Evolutionary conservation across 73 alveolate genomes (phyloP).

Genomic region (Strombidium stylifer): DNA sequence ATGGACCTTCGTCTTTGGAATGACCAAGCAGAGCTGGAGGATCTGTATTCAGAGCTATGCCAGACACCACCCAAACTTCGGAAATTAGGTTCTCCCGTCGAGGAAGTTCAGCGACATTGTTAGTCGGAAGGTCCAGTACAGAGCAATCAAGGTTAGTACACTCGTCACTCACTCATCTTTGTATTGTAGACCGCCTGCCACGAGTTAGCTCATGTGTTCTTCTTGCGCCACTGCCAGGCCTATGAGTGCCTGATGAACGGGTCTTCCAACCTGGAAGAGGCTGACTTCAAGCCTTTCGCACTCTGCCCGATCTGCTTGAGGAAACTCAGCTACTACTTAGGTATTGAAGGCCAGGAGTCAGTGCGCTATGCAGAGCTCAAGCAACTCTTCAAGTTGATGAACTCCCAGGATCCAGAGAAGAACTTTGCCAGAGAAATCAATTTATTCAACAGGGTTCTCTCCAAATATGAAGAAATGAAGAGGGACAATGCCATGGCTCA

Average conservation of each 20-base stretch:
- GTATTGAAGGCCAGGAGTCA: too few species aligned
- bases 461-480: too few species aligned
- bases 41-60: conserved; percentile 55
- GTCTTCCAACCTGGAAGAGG: conserved; percentile 60
- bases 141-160: conserved; percentile 72
- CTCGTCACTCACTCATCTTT: too few species aligned
- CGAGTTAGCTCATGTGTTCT: conserved; percentile 74
- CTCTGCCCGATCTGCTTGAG: conserved; percentile 83
- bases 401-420: too few species aligned
- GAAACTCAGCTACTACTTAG: conserved; percentile 28
- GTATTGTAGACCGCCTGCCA: conserved; percentile 80
- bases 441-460: too few species aligned
- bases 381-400: too few species aligned
- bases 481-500: too few species aligned
- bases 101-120: too few species aligned
- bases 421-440: too few species aligned
- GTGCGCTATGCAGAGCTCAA: too few species aligned
- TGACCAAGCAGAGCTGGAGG: conserved; percentile 31
- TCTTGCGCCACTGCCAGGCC: conserved; percentile 73
- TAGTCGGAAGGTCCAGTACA: conserved; percentile 10
- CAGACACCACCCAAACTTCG: conserved; percentile 49
- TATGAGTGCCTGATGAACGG: conserved; percentile 89
- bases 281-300: conserved; percentile 77
- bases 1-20: conserved; percentile 76
- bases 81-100: too few species aligned